These are phyloP conservation scores for Pseudonectria buxi DNA, from an alignment of 2,329 filamentous ascomycete species.

Conservation along the genomic window DNA sequence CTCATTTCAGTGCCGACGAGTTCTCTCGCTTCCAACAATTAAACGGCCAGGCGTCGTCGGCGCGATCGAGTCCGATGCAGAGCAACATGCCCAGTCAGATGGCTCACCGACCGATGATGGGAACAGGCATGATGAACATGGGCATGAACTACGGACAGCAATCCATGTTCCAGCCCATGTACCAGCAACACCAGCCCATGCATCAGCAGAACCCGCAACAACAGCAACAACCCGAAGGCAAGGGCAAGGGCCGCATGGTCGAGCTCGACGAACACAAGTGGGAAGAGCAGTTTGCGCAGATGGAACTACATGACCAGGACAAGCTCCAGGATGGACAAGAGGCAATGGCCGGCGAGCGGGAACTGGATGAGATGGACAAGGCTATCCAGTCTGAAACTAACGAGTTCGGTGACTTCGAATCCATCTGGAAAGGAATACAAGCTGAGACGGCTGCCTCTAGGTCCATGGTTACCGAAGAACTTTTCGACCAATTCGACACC, in stretches of 20 bases:
- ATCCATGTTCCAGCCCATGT: constrained; percentile 49
- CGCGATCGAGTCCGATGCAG: constrained; percentile 55
- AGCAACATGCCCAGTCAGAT: constrained; percentile 39
- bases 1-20: constrained; percentile 72
- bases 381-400: constrained; percentile 61
- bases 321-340: constrained; percentile 55
- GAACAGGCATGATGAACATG: constrained; percentile 43
- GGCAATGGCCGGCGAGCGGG: constrained; percentile 66
- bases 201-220: constrained; percentile 42
- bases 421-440: constrained; percentile 77
- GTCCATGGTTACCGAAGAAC: constrained; percentile 62
- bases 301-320: constrained; percentile 61
- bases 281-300: constrained; percentile 92
- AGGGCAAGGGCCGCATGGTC: constrained; percentile 87
- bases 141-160: constrained; percentile 42
- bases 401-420: constrained; percentile 83
- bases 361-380: constrained; percentile 80
- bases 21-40: constrained; percentile 82
- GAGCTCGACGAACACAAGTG: constrained; percentile 91
- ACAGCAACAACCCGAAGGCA: constrained; percentile 45
- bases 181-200: constrained; percentile 35
- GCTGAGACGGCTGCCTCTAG: constrained; percentile 65
- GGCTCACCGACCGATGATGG: constrained; percentile 55
- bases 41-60: constrained; percentile 47
- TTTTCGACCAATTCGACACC: constrained; percentile 64